Percentiles rank a stretch among this genome's conserved stretches.
Conservation (phyloP, 1,139 yeast species). For the Petasospora rhodanensis region DNA sequence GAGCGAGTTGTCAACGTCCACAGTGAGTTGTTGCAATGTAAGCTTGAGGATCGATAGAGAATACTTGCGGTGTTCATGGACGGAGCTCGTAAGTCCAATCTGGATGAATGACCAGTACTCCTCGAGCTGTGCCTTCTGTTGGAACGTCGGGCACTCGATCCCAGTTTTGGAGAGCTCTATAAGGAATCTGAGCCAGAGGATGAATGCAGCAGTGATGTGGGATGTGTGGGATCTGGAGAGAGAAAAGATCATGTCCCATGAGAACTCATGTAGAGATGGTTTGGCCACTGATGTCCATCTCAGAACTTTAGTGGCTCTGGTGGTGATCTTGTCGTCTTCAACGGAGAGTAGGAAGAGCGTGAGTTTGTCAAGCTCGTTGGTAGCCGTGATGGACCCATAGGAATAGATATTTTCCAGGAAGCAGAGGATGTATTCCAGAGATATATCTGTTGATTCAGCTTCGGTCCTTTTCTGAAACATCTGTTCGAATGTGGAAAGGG, state of each 20-base stretch:
- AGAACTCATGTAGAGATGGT: constrained; percentile 24
- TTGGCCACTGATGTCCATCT: constrained; percentile 46
- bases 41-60: constrained; percentile 64
- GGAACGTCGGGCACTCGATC: constrained; percentile 27
- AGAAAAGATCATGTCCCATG: constrained; percentile 45
- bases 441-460: constrained; percentile 1
- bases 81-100: constrained; percentile 47
- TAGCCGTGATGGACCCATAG: constrained; percentile 4
- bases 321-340: constrained; percentile 28
- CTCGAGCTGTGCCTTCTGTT: constrained; percentile 32
- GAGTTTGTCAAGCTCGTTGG: constrained; percentile 12
- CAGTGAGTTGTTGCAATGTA: constrained; percentile 46
- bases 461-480: constrained; percentile 2
- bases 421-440: constrained; percentile 7
- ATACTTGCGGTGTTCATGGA: constrained; percentile 71
- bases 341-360: constrained; percentile 10
- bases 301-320: constrained; percentile 34
- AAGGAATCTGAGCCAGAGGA: constrained; percentile 55
- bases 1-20: constrained; percentile 36
- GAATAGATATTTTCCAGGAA: constrained; percentile 17
- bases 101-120: constrained; percentile 61
- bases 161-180: constrained; percentile 17
- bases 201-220: constrained; percentile 41
- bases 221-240: constrained; percentile 30
- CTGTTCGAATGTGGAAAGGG: too few species aligned